Evolutionary conservation across 495 filamentous ascomycete species (phyloP).

Genomic region (Aspergillus incahuasiensis): DNA sequence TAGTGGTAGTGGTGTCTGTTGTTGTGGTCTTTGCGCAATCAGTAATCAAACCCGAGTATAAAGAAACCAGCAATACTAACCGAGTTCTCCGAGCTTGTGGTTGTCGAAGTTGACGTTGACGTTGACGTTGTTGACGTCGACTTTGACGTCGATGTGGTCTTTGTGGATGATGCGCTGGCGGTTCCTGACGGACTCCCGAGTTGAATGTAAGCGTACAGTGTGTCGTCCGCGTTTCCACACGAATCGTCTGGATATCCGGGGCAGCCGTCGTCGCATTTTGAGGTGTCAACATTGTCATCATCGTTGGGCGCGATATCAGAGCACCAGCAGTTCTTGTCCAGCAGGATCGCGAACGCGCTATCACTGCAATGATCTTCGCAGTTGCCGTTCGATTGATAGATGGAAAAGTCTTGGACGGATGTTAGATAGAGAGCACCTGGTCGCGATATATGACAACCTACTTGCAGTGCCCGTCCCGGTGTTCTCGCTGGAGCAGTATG

Average conservation of each 20-base stretch:
- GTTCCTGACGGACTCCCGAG: conserved; percentile 32
- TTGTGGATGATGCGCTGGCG: conserved; percentile 20
- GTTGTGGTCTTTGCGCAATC: conserved; percentile 10
- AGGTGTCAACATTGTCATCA: conserved; percentile 27
- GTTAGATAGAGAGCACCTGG: conserved; percentile 7
- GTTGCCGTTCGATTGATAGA: conserved; percentile 62
- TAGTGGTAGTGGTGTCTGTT: conserved; percentile 16
- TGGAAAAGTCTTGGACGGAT: conserved; percentile 39
- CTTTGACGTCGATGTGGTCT: conserved; percentile 22
- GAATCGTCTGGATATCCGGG: conserved; percentile 63
- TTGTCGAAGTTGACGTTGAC: conserved; percentile 5
- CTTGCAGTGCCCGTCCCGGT: conserved; percentile 33
- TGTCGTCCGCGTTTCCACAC: conserved; percentile 54
- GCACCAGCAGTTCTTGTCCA: conserved; percentile 68
- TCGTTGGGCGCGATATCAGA: conserved; percentile 60
- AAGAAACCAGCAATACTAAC: neutral
- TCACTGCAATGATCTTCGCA: conserved; percentile 52
- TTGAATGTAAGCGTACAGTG: conserved; percentile 57
- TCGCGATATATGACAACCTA: conserved; percentile 15
- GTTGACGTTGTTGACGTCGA: conserved; percentile 18
- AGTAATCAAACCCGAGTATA: neutral
- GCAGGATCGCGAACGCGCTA: conserved; percentile 67
- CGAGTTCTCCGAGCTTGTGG: conserved; percentile 3
- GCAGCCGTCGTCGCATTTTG: conserved; percentile 54
- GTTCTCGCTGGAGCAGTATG: conserved; percentile 43